Conservation (phyloP, 306 rosid species). For the Castanea mollissima region DNA sequence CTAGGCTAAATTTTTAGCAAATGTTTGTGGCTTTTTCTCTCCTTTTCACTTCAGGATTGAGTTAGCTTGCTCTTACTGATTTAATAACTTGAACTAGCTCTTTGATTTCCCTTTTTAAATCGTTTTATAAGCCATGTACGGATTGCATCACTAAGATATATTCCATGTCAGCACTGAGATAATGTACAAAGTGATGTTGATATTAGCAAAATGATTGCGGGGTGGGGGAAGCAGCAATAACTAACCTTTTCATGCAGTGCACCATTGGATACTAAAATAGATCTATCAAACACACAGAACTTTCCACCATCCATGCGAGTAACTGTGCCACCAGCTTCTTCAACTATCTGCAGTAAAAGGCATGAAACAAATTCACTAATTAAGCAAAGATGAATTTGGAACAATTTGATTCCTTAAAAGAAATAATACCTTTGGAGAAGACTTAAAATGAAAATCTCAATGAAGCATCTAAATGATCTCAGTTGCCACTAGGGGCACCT, state of each 20-base stretch:
- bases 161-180: neutral
- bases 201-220: neutral
- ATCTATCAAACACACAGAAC: slow-evolving; percentile 90
- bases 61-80: too few relatives aligned
- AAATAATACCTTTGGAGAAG: neutral
- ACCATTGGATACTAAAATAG: slow-evolving; percentile 85
- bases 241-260: slow-evolving; percentile 71
- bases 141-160: neutral
- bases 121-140: too few relatives aligned
- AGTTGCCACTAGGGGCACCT: neutral
- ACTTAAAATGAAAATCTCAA: neutral
- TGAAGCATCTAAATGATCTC: neutral
- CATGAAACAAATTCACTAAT: neutral
- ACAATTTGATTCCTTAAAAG: neutral
- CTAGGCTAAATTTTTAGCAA: too few relatives aligned
- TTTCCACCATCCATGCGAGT: slow-evolving; percentile 91
- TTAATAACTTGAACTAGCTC: too few relatives aligned
- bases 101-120: too few relatives aligned
- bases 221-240: slow-evolving; percentile 1
- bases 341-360: slow-evolving; percentile 57
- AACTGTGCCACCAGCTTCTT: slow-evolving; percentile 89
- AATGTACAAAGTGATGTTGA: neutral
- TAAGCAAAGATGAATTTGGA: neutral
- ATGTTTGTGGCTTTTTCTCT: too few relatives aligned
- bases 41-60: too few relatives aligned